A percentile compares a stretch with the other conserved stretches of the same genome.
These are phyloP conservation scores for Athelia psychrophila DNA, from an alignment of 1,284 basidiomycete genomes.

Conservation along the genomic window DNA sequence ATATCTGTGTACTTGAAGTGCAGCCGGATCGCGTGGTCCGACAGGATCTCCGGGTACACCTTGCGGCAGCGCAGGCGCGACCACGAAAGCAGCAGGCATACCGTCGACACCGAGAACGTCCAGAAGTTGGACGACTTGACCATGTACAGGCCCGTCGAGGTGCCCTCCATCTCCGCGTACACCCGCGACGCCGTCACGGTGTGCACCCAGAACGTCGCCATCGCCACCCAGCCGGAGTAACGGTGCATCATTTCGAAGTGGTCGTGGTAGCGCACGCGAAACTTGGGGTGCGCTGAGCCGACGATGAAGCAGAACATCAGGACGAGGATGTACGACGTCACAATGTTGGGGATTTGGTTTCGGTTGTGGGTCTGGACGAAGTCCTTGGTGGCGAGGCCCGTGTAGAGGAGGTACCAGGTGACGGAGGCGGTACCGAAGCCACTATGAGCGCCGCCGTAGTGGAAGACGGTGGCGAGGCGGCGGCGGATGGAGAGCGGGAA, in stretches of 20 bases:
- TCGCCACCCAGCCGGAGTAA: constrained; percentile 54
- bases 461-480: no score
- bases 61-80: constrained; percentile 48
- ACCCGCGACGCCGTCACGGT: constrained; percentile 50
- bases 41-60: constrained; percentile 51
- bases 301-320: constrained; percentile 46
- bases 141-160: constrained; percentile 42
- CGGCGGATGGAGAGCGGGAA: no score
- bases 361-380: constrained; percentile 38
- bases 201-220: constrained; percentile 53
- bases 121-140: constrained; percentile 48
- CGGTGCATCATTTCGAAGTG: constrained; percentile 54
- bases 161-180: constrained; percentile 41
- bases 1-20: constrained; percentile 49
- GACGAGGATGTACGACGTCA: constrained; percentile 49
- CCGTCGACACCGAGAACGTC: constrained; percentile 49
- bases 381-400: constrained; percentile 52
- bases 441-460: no score
- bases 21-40: constrained; percentile 53
- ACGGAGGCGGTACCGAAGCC: constrained; percentile 46
- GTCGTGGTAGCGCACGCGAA: constrained; percentile 46
- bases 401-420: constrained; percentile 50
- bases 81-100: constrained; percentile 55
- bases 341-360: constrained; percentile 5
- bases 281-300: constrained; percentile 46